Base-by-base conservation (phyloP, 495 filamentous ascomycete species). In the Sabuloglossum arenarium region DNA sequence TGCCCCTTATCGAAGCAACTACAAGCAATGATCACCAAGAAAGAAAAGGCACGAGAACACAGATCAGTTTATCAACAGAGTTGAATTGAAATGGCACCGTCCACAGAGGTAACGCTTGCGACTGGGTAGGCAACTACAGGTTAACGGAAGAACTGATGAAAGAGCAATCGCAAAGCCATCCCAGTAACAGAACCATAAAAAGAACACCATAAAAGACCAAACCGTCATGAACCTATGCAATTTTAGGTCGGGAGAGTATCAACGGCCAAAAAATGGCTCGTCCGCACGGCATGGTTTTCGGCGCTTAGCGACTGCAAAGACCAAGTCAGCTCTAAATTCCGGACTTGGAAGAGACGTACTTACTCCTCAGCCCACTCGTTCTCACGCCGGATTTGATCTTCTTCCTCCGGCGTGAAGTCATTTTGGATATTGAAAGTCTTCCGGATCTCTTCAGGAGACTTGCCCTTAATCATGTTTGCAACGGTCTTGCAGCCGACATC, bases 391-490 rank as follows among this genome's bases (percentile, higher is more conserved):
- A 87, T 87, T 69, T 87, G 83, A 64, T 87, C 83, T 69, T 87
- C 83, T 68, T 87, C 83, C 66, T 87, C 83, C 1, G 84, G 79
- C 0, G 83, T 86, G 69, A 87, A 87, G 66, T 87, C 83, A 64
- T 87, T 87, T 60, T 81, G 81, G 61, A 87, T 87, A 65, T 86
- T 87, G 71, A 87, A 87, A 2, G 84, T 86, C 72, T 85, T 86
- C 4, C 83, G 76, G 61, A 87, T 87, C 72, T 87, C 83, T 61
- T 86, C 84, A 0, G 83, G 83, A 0, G 79, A 80, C 71, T 87
- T 87, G 65, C 84, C 83, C 78, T 87, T 87, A 72, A 87, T 87
- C 83, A 87, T 87, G 65, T 87, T 87, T 49, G 83, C 83, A 25
- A 87, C 84, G 0, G 84, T 88, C 75, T 88, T 88, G 73, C 84